Conservation (phyloP, 345 rosid genomes). For the Excoecaria agallocha region DNA sequence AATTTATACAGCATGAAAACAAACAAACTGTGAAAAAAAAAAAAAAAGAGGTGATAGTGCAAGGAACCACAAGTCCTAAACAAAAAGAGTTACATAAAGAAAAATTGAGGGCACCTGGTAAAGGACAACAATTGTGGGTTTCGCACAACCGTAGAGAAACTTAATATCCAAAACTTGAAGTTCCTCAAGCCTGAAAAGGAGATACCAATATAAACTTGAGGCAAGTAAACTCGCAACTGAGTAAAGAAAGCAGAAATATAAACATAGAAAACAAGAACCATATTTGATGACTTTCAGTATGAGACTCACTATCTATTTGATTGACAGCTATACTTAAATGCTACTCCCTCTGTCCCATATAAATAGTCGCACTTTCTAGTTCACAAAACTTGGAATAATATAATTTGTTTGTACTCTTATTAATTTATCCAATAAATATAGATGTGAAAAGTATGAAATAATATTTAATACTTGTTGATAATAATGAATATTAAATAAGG, state of each 20-base stretch:
- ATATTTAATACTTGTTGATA: too few relatives aligned
- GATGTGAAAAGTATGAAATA: too few relatives aligned
- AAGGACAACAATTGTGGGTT: slow-evolving; percentile 90
- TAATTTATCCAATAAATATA: too few relatives aligned
- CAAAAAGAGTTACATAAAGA: slow-evolving; percentile 12
- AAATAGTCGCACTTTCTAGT: too few relatives aligned
- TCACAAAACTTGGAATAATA: too few relatives aligned
- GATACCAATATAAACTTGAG: slow-evolving; percentile 10
- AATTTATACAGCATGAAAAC: neutral
- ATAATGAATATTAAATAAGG: too few relatives aligned
- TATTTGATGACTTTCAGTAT: neutral
- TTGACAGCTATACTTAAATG: neutral
- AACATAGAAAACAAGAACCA: neutral
- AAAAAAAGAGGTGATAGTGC: neutral
- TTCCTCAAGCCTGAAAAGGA: slow-evolving; percentile 77
- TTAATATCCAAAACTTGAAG: slow-evolving; percentile 96
- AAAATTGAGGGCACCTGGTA: slow-evolving; percentile 54
- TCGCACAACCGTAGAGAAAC: slow-evolving; percentile 82
- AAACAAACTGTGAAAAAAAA: neutral
- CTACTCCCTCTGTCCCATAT: neutral
- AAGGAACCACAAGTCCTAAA: neutral
- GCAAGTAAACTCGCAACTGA: neutral
- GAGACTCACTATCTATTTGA: neutral
- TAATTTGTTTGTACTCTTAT: too few relatives aligned
- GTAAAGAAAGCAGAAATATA: neutral